Conservation (phyloP, 805 yeast species). For the Candida namnaoensis region DNA sequence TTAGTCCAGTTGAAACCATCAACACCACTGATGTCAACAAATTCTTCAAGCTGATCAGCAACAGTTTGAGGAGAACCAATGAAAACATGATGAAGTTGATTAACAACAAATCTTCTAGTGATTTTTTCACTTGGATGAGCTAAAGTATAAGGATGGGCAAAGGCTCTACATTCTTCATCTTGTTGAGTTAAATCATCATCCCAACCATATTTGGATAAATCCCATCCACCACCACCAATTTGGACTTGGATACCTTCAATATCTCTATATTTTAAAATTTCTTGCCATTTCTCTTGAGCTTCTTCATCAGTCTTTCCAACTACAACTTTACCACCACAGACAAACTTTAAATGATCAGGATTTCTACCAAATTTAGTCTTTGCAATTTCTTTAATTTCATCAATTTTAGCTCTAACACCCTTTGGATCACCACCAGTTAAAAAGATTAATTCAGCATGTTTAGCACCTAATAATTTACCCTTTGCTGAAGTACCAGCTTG, state of each 20-base stretch:
- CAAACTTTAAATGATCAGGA: slow-evolving; percentile 24
- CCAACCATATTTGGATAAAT: slow-evolving; percentile 22
- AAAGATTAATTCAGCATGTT: no score
- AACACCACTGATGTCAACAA: slow-evolving; percentile 28
- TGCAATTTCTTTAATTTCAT: slow-evolving; percentile 20
- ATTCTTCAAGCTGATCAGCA: slow-evolving; percentile 27
- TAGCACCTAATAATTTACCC: no score
- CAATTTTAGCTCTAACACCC: slow-evolving; percentile 26
- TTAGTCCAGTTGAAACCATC: slow-evolving; percentile 34
- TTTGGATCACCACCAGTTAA: no score
- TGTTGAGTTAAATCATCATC: slow-evolving; percentile 28
- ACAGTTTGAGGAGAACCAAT: slow-evolving; percentile 27
- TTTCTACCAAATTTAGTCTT: slow-evolving; percentile 32
- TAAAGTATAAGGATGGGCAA: no score
- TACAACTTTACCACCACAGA: no score
- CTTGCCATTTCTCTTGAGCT: no score
- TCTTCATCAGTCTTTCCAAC: no score
- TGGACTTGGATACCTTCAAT: slow-evolving; percentile 29
- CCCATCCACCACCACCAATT: slow-evolving; percentile 31
- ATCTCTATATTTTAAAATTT: no score
- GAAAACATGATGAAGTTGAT: neutral
- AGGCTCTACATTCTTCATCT: no score
- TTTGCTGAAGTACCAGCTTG: no score
- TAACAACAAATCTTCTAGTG: no score
- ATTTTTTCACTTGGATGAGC: no score